Conservation (phyloP, 495 filamentous ascomycete species). For the Neurospora sp. region DNA sequence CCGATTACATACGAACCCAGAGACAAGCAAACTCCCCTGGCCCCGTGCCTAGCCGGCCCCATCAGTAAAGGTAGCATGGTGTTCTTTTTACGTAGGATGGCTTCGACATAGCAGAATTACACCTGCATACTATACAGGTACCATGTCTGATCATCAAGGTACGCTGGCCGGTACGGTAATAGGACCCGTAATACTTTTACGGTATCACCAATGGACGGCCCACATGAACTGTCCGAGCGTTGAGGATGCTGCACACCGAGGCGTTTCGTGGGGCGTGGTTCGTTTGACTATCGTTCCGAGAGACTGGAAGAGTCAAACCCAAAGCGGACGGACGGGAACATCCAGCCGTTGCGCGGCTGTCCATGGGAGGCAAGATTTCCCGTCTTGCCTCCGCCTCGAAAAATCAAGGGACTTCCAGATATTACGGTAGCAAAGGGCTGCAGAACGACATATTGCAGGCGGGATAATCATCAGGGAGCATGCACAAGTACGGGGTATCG, state of each 20-base stretch:
- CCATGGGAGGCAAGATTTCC: neutral
- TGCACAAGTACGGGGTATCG: neutral
- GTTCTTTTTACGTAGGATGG: neutral
- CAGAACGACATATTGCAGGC: constrained; percentile 12
- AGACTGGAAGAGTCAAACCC: constrained; percentile 14
- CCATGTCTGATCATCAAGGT: neutral
- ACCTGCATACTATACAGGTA: neutral
- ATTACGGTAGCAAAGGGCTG: constrained; percentile 2
- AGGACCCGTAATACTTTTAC: constrained; percentile 1
- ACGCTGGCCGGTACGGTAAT: constrained; percentile 2
- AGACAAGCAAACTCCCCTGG: neutral
- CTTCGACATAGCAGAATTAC: neutral
- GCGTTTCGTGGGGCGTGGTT: constrained; percentile 2
- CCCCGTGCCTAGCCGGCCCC: neutral
- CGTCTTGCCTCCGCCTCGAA: neutral
- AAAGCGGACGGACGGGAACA: neutral
- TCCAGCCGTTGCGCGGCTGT: neutral
- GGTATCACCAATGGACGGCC: neutral
- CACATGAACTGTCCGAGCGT: neutral
- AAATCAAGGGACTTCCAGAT: neutral
- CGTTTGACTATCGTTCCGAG: constrained; percentile 22
- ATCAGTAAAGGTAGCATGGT: neutral
- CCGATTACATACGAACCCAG: neutral
- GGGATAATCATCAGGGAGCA: neutral
- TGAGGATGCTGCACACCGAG: neutral